A percentile compares a stretch with the other conserved stretches of the same genome.
These are phyloP conservation scores for Macrophomina pseudophaseolina DNA, from an alignment of 2,329 filamentous ascomycete genomes.

Conservation along the genomic window DNA sequence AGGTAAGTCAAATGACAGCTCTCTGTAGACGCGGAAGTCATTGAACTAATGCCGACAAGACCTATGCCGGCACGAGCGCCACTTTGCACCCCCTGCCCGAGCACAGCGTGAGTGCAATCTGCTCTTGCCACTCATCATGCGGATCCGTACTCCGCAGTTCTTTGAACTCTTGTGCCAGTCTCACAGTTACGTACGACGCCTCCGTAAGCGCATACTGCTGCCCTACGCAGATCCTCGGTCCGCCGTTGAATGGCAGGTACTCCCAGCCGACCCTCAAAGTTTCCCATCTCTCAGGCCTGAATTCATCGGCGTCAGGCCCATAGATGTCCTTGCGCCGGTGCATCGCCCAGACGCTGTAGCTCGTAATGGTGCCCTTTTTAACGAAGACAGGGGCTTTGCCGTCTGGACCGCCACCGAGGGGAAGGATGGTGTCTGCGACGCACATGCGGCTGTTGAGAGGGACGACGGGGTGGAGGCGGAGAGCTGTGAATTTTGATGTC, in stretches of 20 bases:
- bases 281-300: slow-evolving; percentile 56
- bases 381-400: slow-evolving; percentile 58
- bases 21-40: no score
- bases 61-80: neutral
- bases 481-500: neutral
- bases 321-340: slow-evolving; percentile 57
- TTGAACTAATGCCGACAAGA: no score
- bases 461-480: slow-evolving; percentile 55
- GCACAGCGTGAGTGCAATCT: slow-evolving; percentile 19
- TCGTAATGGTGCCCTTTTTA: slow-evolving; percentile 51
- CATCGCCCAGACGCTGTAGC: slow-evolving; percentile 53
- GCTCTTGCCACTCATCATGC: slow-evolving; percentile 18
- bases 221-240: slow-evolving; percentile 43
- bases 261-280: slow-evolving; percentile 43
- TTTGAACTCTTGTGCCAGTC: slow-evolving; percentile 17
- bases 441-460: slow-evolving; percentile 59
- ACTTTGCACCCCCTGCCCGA: neutral
- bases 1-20: no score
- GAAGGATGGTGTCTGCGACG: slow-evolving; percentile 56
- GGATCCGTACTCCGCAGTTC: neutral
- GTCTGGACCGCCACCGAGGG: slow-evolving; percentile 55
- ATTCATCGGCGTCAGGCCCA: slow-evolving; percentile 56
- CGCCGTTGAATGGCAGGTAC: slow-evolving; percentile 47
- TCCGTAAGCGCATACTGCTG: slow-evolving; percentile 29
- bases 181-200: slow-evolving; percentile 7